Base-by-base conservation (phyloP, 345 rosid genomes). In the Streptanthus diversifolius region DNA sequence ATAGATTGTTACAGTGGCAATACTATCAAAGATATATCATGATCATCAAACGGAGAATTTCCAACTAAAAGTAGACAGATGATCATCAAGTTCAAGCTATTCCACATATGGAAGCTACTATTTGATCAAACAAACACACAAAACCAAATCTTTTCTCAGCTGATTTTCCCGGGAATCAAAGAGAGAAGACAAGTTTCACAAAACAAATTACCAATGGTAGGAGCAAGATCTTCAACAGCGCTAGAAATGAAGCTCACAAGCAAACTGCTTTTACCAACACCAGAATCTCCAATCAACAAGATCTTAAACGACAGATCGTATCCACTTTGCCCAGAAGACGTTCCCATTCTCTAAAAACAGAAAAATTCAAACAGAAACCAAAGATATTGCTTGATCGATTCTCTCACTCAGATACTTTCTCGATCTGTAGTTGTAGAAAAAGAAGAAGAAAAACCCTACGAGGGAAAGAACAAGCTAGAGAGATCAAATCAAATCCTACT, bases 241-340 rank as follows among this genome's bases (percentile, higher is more conserved):
- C 65, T 68, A 45, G 97, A 89, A 79, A 93, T 93, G 91, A 93
- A 93, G 81, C 95, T 91, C 48, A 93, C 91, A 83, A 91, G 97
- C 66, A 93, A 89, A 63, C 97, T 88, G 78, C 98, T 93, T 82
- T 93, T 93, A 68, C 98, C 98, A 66, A 93, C 98, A 53, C 88
- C 91, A 8, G 98, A 91, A 79, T 91, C 98, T 14, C 98, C 98
- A 68, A 93, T 89, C 86, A 93, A 84, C 88, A 93, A 74, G 90
- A 93, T 86, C 91, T 91, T 93, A 85, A 93, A 93, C 1, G 98
- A 91, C 54, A 91, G 89, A 85, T 93, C 97, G 63, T 82, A 82
- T 39, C 86, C 83, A 66, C 86, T 78, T 63, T 80, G 77, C 33
- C 85, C 96, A 21, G 90, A 92, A 4, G 95, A 86, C 57, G 98